Evolutionary conservation across 257 asterid genomes (phyloP), one percentile per base, ranked within the genome.

Genomic region (Nicotiana attenuata): DNA sequence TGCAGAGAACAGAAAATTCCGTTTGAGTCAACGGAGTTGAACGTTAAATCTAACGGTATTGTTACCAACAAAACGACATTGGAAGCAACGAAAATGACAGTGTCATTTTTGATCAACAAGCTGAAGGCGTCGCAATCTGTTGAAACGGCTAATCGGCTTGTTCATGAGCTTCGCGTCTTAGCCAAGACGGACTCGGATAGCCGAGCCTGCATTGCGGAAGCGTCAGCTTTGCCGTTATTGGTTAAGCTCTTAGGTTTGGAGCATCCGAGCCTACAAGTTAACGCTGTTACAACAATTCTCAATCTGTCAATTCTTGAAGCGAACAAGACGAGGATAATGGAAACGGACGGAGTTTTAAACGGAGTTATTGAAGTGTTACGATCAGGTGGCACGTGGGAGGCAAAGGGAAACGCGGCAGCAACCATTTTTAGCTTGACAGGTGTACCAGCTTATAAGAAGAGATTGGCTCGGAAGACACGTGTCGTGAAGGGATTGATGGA

Each of bases 321-420:
- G 10, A 95, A 95, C 83, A 95, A 95, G 60, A 80, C 84, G 5
- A 89, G 92, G 82, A 95, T 95, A 6, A 81, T 93, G 92, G 98
- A 92, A 83, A 91, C 93, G 0, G 97, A 95, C n/a, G 97, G 97
- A 17, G 92, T 90, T 2, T 60, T 93, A 2, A 89, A 90, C 82
- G 97, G 95, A 20, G 89, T 92, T 2, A 86, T 95, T 15, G 97
- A 93, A 87, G 98, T 95, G 66, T 56, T 95, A 81, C 86, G 92
- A 28, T 89, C 96, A 0, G 98, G 98, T 8, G 93, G 95, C 80
- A 89, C 97, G 3, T 93, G 97, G 97, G 99, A 95, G 85, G 95
- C 98, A 11, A 95, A 93, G 78, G 99, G 95, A 55, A 95, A 93
- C 19, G 98, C 99, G 15, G 99, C 98, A 17, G 99, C 99, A 24